Percentiles rank a stretch among this genome's conserved stretches.
Evolutionary conservation across 2,329 filamentous ascomycete species (phyloP).

Genomic region (Pseudopyrenochaeta lycopersici): DNA sequence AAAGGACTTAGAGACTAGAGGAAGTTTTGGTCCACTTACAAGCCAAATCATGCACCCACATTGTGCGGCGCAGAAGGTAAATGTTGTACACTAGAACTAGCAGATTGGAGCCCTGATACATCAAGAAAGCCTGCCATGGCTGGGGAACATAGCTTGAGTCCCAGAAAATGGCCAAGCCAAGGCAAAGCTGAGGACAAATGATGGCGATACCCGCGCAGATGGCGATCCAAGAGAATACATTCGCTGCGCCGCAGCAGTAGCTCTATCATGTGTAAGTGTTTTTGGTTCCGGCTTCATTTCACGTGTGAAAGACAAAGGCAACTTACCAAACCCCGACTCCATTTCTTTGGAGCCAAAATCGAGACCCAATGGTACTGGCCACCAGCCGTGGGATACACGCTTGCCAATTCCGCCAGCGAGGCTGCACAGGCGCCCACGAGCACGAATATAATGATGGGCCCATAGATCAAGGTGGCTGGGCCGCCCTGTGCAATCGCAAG

Average conservation of each 20-base stretch:
- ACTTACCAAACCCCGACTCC: conserved; percentile 19
- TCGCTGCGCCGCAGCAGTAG: conserved; percentile 24
- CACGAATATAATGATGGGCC: conserved; percentile 22
- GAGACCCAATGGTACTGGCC: conserved; percentile 31
- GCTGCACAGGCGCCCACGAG: conserved; percentile 18
- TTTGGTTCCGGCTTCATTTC: too few relatives aligned
- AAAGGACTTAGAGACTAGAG: background rate
- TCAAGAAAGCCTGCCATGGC: conserved; percentile 23
- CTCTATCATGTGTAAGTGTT: conserved; percentile 7
- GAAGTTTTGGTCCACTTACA: conserved; percentile 9
- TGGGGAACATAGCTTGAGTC: conserved; percentile 15
- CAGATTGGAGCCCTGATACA: conserved; percentile 22
- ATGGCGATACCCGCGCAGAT: conserved; percentile 24
- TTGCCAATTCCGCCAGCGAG: conserved; percentile 39
- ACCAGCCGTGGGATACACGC: conserved; percentile 42
- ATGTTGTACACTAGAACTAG: conserved; percentile 22
- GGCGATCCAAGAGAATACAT: conserved; percentile 27
- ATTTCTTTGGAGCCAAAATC: conserved; percentile 54
- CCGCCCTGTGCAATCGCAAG: conserved; percentile 21
- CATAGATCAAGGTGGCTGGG: conserved; percentile 19
- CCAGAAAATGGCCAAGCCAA: conserved; percentile 18
- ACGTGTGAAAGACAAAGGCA: background rate
- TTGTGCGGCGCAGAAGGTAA: conserved; percentile 20
- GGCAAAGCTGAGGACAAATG: conserved; percentile 18
- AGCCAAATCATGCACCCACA: conserved; percentile 27